Evolutionary conservation across 805 yeast genomes (phyloP).

Genomic region (Yarrowia sp.): DNA sequence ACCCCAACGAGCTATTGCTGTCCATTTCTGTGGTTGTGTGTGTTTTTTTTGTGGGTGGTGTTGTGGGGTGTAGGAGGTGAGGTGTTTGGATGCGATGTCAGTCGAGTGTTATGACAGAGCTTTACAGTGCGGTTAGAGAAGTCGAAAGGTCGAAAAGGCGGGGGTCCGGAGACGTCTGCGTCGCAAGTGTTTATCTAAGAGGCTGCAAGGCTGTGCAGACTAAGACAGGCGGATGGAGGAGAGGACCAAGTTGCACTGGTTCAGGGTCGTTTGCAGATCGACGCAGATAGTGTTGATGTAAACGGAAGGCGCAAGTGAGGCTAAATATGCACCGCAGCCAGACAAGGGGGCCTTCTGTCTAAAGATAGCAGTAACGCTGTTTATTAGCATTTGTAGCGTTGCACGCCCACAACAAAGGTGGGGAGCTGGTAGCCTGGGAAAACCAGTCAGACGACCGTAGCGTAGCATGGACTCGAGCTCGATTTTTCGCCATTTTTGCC

Average conservation of each 20-base stretch:
- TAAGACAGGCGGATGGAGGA: neutral
- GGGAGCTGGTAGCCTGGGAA: too few species aligned
- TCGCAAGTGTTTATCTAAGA: neutral
- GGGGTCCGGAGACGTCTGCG: too few species aligned
- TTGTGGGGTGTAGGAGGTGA: neutral
- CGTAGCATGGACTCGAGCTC: too few species aligned
- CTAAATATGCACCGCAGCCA: neutral
- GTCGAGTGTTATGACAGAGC: neutral
- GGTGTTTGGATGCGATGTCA: neutral
- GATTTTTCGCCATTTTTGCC: too few species aligned
- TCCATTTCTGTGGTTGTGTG: neutral
- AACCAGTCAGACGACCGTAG: too few species aligned
- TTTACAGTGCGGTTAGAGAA: too few species aligned
- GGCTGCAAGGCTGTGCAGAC: slow-evolving; percentile 7
- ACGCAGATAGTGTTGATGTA: slow-evolving; percentile 17
- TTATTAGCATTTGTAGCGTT: neutral
- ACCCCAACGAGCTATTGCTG: slow-evolving; percentile 11
- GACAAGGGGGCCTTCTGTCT: neutral
- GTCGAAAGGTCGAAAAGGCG: too few species aligned
- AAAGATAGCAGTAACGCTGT: neutral
- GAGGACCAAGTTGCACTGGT: neutral
- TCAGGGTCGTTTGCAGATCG: slow-evolving; percentile 16
- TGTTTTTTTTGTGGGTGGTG: neutral
- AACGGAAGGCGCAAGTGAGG: slow-evolving; percentile 23
- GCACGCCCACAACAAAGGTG: too few species aligned